Evolutionary conservation across 805 yeast genomes (phyloP).

Genomic region (Candida sphagnicola): DNA sequence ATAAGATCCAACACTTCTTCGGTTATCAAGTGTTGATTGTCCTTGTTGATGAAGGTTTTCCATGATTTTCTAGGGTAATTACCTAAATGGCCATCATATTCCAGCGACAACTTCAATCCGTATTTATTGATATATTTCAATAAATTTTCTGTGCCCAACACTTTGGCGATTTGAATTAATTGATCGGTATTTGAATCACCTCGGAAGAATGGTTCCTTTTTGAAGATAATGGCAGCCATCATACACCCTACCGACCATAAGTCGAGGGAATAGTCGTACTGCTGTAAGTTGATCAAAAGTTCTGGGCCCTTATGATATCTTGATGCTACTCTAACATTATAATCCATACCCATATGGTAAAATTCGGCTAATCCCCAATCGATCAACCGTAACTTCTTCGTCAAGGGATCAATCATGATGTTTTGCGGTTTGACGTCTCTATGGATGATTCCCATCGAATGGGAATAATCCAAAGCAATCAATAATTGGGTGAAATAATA

Average conservation of each 20-base stretch:
- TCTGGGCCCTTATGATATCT: constrained; percentile 94
- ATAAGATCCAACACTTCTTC: constrained; percentile 74
- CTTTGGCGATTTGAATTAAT: constrained; percentile 81
- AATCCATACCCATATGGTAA: constrained; percentile 84
- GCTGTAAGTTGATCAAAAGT: constrained; percentile 75
- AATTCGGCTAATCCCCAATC: constrained; percentile 98
- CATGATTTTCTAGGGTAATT: constrained; percentile 82
- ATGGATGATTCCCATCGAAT: constrained; percentile 94
- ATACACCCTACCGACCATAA: constrained; percentile 94
- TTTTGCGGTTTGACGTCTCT: constrained; percentile 95
- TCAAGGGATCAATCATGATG: constrained; percentile 86
- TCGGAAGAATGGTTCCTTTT: constrained; percentile 88
- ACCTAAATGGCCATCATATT: constrained; percentile 68
- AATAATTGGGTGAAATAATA: constrained; percentile 79
- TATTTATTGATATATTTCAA: constrained; percentile 67
- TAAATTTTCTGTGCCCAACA: constrained; percentile 81
- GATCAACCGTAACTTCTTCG: constrained; percentile 67
- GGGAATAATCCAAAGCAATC: constrained; percentile 83
- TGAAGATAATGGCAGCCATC: constrained; percentile 85
- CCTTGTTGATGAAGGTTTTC: constrained; percentile 67
- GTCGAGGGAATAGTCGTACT: constrained; percentile 88
- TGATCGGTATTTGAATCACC: constrained; percentile 92
- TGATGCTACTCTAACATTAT: constrained; percentile 91
- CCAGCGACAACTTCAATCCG: constrained; percentile 63
- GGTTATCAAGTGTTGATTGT: constrained; percentile 63